Conservation (phyloP, 2,329 filamentous ascomycete species). For the Diatrype stigma region DNA sequence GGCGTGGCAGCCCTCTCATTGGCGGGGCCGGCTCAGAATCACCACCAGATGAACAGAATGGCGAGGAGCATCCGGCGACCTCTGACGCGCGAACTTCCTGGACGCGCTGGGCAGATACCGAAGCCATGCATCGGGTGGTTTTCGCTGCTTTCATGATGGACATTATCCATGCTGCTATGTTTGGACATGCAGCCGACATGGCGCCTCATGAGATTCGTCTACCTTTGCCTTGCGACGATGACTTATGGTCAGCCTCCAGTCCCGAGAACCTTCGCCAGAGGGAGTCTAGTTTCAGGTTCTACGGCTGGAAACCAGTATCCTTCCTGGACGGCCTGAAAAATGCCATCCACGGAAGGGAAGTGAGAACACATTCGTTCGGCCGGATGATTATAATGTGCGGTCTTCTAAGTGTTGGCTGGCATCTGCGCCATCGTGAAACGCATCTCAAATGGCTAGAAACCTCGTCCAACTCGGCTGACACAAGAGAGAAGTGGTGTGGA, state of each 20-base stretch:
- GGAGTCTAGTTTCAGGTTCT: slow-evolving; percentile 71
- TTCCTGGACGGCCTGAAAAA: slow-evolving; percentile 84
- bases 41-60: slow-evolving; percentile 63
- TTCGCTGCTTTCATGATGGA: slow-evolving; percentile 90
- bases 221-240: slow-evolving; percentile 81
- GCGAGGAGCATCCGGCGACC: slow-evolving; percentile 46
- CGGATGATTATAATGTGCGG: slow-evolving; percentile 89
- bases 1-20: slow-evolving; percentile 80
- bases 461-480: slow-evolving; percentile 53
- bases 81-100: slow-evolving; percentile 58
- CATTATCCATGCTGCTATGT: slow-evolving; percentile 86
- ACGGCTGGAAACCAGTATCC: slow-evolving; percentile 67
- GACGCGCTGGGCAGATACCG: slow-evolving; percentile 84
- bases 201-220: slow-evolving; percentile 84
- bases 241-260: slow-evolving; percentile 77
- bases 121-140: slow-evolving; percentile 80
- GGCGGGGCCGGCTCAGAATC: slow-evolving; percentile 76
- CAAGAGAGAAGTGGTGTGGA: slow-evolving; percentile 72
- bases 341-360: slow-evolving; percentile 74
- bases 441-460: slow-evolving; percentile 77
- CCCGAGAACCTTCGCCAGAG: slow-evolving; percentile 72
- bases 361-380: slow-evolving; percentile 83
- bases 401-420: slow-evolving; percentile 86
- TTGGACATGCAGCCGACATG: slow-evolving; percentile 87
- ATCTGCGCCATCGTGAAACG: slow-evolving; percentile 81